Conservation (phyloP, 805 yeast species). For the Lipomyces sp. region DNA sequence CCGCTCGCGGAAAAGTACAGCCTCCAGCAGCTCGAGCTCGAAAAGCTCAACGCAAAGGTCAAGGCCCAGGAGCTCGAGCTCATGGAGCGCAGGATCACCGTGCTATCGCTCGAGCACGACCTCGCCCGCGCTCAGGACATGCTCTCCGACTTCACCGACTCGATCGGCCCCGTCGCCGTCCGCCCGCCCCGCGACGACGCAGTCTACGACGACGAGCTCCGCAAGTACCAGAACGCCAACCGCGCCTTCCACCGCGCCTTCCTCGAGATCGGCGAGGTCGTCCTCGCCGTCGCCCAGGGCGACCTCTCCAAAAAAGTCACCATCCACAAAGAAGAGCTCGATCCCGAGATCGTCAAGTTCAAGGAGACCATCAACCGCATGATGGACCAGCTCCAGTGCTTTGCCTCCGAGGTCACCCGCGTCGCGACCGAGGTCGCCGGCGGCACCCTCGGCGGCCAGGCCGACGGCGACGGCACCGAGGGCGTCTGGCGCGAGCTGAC, state of each 20-base stretch:
- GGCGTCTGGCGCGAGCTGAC: constrained; percentile 87
- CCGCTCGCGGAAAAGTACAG: constrained; percentile 9
- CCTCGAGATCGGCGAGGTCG: constrained; percentile 79
- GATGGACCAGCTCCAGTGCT: constrained; percentile 83
- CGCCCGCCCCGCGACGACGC: not conserved
- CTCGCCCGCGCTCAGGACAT: constrained; percentile 26
- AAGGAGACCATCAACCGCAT: constrained; percentile 79
- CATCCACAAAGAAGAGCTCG: constrained; percentile 65
- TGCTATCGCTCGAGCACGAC: constrained; percentile 24
- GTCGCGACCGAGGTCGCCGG: constrained; percentile 88
- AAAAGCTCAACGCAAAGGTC: constrained; percentile 23
- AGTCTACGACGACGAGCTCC: constrained; percentile 36
- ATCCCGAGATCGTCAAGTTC: constrained; percentile 75
- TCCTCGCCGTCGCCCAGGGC: constrained; percentile 85
- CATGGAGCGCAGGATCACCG: constrained; percentile 17
- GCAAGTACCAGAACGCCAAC: constrained; percentile 52
- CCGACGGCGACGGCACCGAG: constrained; percentile 75
- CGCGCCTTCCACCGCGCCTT: constrained; percentile 60
- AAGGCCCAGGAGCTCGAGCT: constrained; percentile 24
- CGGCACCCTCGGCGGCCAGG: constrained; percentile 88
- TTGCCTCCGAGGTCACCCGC: constrained; percentile 76
- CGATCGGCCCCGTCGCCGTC: constrained; percentile 21
- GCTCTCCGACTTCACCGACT: constrained; percentile 22
- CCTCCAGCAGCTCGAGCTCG: constrained; percentile 16
- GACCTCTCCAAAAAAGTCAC: constrained; percentile 78